These are phyloP conservation scores for Pseudozyma pruni DNA, from an alignment of 1,284 basidiomycete species.

Conservation along the genomic window DNA sequence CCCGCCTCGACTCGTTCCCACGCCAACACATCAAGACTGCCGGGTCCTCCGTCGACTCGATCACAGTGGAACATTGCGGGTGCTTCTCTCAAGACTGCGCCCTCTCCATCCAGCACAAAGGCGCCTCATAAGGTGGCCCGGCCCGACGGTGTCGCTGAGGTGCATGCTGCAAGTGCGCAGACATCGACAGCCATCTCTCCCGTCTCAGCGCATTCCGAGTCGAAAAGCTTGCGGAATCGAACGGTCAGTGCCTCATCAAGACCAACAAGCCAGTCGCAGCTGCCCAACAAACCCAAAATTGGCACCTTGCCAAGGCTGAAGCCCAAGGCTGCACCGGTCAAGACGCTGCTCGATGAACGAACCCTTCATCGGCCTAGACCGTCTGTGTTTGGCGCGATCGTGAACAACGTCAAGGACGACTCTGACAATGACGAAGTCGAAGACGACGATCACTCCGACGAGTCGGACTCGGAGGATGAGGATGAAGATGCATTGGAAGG, in stretches of 20 bases:
- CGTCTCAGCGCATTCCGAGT: background rate
- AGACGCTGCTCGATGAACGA: conserved; percentile 29
- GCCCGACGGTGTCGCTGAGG: conserved; percentile 20
- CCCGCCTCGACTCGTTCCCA: background rate
- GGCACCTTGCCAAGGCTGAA: conserved; percentile 30
- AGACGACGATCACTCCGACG: conserved; percentile 3
- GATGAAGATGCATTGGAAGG: conserved; percentile 17
- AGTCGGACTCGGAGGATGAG: conserved; percentile 2
- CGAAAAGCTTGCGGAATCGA: conserved; percentile 7
- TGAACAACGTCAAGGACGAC: background rate
- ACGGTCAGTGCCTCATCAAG: conserved; percentile 13
- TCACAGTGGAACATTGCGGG: conserved; percentile 13
- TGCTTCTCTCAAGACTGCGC: conserved; percentile 1
- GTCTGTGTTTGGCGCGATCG: background rate
- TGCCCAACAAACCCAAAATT: conserved; percentile 22
- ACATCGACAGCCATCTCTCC: conserved; percentile 1
- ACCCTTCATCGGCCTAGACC: conserved; percentile 3
- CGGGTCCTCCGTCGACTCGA: conserved; percentile 36
- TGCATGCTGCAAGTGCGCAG: conserved; percentile 7
- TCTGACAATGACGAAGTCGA: conserved; percentile 1
- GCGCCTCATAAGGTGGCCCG: conserved; percentile 31
- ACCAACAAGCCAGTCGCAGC: background rate
- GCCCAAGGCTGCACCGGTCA: conserved; percentile 8
- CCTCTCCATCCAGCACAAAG: conserved; percentile 24
- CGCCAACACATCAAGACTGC: conserved; percentile 18